Evolutionary conservation across 345 rosid genomes (phyloP), one percentile per base, ranked within the genome.

Genomic region (Sisymbrium irio): DNA sequence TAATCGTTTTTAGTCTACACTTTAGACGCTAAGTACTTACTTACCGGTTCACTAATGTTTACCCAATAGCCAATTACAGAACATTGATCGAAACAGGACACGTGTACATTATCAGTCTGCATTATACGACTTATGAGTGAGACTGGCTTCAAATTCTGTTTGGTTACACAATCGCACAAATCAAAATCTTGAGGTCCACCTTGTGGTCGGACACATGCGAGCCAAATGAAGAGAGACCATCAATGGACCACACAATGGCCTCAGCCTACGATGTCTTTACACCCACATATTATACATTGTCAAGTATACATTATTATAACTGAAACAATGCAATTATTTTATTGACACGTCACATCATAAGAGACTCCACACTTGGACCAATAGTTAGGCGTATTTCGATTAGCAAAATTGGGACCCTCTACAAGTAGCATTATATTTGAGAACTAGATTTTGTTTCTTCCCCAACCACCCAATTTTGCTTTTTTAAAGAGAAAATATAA

Each of bases 341-440:
- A 18, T 36, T 27, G 70, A 69, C 8, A 22, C 39, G 71, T 69
- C 37, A 62, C 53, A 69, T 62, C 75, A 27, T 2, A 14, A 55
- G 36, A 62, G 79, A 71, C 65, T 76, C 61, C 75, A 76, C 75
- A 69, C 66, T 62, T 76, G 75, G 79, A 69, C 79, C 75, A 76
- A 69, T 69, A 22, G 62, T 37, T 45, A 55, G 75, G 45, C 71
- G 39, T 12, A 46, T 63, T 76, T 70, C 25, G 54, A 63, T 63
- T 70, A 70, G 12, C 15, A 64, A 55, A 54, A 14, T 42, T 50
- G 6, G 65, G 59, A 42, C 56, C 69, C 50, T 44, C 65, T 62
- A 36, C 51, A 76, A 35, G 41, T 35, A 62, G 65, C 79, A 62
- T 12, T 67, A 33, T 7, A 20, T 62, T 68, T 35, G 65, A 69